These are phyloP conservation scores for Phoma sp. DNA, from an alignment of 2,329 filamentous ascomycete species.

Conservation along the genomic window DNA sequence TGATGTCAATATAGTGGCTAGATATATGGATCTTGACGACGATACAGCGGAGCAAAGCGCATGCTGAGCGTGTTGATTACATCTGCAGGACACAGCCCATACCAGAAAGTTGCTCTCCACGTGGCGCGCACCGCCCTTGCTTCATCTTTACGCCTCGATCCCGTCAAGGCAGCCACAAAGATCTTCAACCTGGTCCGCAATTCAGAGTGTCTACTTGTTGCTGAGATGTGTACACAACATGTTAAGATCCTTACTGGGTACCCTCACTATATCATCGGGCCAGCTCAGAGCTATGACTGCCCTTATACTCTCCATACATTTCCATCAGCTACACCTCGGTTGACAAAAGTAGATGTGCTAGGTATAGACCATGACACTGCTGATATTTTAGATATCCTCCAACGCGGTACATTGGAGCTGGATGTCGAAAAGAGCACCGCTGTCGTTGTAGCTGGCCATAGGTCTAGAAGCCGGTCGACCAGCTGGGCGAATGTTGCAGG, in stretches of 20 bases:
- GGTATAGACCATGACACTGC: background rate
- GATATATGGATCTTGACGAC: background rate
- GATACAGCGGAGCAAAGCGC: background rate
- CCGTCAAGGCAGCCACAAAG: background rate
- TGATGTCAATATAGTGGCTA: conserved; percentile 12
- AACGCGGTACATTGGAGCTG: background rate
- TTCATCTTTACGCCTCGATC: background rate
- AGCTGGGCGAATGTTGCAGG: background rate
- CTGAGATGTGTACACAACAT: background rate
- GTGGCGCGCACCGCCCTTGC: background rate
- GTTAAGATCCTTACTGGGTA: background rate
- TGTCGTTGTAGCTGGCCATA: background rate
- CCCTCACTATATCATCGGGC: background rate
- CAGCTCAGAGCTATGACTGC: background rate
- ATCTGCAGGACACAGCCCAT: background rate
- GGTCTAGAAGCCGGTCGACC: background rate
- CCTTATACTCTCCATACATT: background rate
- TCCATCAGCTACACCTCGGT: background rate
- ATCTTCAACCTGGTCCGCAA: background rate
- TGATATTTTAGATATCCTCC: background rate
- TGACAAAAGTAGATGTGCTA: background rate
- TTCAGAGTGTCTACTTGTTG: background rate
- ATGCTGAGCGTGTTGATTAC: background rate
- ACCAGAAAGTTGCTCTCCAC: background rate
- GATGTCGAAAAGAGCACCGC: background rate